phyloP scores from a whole-genome alignment of 148 eudicot species.

The Rhododendron griersonianum region DNA sequence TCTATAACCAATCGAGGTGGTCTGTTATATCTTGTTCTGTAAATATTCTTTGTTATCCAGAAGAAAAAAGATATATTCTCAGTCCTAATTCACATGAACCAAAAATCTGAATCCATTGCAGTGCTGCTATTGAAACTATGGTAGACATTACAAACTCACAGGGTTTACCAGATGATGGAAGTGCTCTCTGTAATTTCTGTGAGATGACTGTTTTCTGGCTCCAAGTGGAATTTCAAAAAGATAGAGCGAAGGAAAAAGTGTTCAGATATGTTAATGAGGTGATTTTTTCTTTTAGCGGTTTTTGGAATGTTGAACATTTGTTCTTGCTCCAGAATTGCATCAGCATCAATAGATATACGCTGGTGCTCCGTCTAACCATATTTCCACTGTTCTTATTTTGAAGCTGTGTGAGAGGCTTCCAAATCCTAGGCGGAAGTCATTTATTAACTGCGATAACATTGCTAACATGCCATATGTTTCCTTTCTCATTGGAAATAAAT shows the following conservation, averaged over 20 bases:
- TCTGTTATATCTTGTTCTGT: neutral
- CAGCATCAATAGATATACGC: neutral
- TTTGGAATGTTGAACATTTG: too few relatives aligned
- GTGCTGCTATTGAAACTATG: constrained; percentile 6
- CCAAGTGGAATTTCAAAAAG: constrained; percentile 21
- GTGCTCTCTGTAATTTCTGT: constrained; percentile 28
- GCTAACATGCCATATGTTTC: constrained; percentile 33
- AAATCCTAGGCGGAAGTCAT: constrained; percentile 28
- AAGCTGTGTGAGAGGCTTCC: constrained; percentile 48
- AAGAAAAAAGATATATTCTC: neutral
- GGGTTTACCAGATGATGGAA: constrained; percentile 9
- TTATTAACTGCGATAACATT: constrained; percentile 30
- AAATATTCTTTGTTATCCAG: neutral
- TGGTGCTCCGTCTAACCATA: neutral
- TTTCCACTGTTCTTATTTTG: neutral
- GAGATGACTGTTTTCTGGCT: constrained; percentile 33
- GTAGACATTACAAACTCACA: neutral
- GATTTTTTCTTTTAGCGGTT: neutral
- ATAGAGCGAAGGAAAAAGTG: constrained; percentile 21
- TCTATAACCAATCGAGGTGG: constrained; percentile 22
- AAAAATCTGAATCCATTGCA: constrained; percentile 5
- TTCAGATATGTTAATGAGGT: constrained; percentile 29
- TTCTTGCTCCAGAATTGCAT: neutral
- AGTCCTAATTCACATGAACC: neutral
- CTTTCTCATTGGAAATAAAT: constrained; percentile 27